Conservation (phyloP, 441 rosid species). For the Arabidopsis hybrid region DNA sequence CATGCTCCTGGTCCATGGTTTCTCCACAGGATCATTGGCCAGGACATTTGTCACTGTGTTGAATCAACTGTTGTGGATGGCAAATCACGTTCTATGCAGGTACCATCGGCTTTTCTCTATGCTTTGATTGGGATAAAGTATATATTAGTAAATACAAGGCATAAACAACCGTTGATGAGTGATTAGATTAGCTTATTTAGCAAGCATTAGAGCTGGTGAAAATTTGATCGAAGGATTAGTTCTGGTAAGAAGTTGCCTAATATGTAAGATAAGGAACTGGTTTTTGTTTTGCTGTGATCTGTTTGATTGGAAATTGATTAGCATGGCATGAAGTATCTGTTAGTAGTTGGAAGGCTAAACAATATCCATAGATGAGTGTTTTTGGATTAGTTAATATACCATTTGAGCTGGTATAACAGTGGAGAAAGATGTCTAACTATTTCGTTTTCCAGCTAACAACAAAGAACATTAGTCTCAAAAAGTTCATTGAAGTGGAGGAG, state of each 20-base stretch:
- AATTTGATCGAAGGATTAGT: background rate
- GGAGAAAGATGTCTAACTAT: conserved; percentile 6
- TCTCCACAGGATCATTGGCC: conserved; percentile 76
- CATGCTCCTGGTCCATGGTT: conserved; percentile 99
- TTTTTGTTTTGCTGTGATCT: conserved; percentile 11
- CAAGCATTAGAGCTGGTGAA: background rate
- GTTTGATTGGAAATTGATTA: background rate
- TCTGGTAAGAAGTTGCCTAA: background rate
- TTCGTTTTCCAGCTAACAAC: conserved; percentile 63
- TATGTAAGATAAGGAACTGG: conserved; percentile 6
- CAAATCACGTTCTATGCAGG: conserved; percentile 72
- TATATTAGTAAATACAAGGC: background rate
- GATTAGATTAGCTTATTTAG: conserved; percentile 1
- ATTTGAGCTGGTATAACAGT: conserved; percentile 7
- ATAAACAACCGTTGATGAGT: background rate
- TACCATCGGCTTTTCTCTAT: background rate
- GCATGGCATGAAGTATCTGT: conserved; percentile 1
- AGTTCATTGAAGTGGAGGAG: conserved; percentile 94
- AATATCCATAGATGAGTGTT: background rate
- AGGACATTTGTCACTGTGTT: conserved; percentile 91
- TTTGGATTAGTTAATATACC: background rate
- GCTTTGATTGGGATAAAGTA: conserved; percentile 9
- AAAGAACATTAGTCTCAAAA: conserved; percentile 85
- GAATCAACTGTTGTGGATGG: conserved; percentile 91
- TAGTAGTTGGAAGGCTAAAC: background rate